A percentile compares a stretch with the other conserved stretches of the same genome.
These are phyloP conservation scores for Magnusiomyces paraingens DNA, from an alignment of 1,139 yeast species.

Conservation along the genomic window DNA sequence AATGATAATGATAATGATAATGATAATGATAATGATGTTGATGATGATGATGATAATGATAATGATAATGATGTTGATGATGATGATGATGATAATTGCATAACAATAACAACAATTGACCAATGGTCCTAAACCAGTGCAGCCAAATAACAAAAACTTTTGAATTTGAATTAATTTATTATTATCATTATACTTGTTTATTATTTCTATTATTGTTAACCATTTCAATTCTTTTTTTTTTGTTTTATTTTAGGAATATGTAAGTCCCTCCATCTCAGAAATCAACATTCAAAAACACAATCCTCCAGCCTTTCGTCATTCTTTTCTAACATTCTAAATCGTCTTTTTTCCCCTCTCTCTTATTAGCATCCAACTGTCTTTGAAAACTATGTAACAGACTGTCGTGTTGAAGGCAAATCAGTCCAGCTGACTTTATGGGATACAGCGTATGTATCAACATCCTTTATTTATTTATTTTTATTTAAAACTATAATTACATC, in stretches of 20 bases:
- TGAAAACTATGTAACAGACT: slow-evolving; percentile 89
- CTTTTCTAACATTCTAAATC: no score
- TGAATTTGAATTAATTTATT: neutral
- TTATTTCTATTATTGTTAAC: neutral
- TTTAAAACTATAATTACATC: no score
- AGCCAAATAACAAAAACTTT: no score
- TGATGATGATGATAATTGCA: neutral
- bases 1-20: no score
- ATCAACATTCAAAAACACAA: neutral
- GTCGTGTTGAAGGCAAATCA: slow-evolving; percentile 86
- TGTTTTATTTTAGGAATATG: slow-evolving; percentile 16
- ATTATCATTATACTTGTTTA: neutral
- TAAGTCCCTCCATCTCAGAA: slow-evolving; percentile 9
- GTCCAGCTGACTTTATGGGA: slow-evolving; percentile 92
- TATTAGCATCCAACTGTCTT: slow-evolving; percentile 86
- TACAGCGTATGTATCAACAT: slow-evolving; percentile 49
- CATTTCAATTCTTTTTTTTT: neutral
- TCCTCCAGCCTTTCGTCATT: no score
- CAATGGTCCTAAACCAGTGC: no score
- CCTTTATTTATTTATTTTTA: no score
- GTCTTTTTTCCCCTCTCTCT: neutral
- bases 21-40: no score
- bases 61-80: no score
- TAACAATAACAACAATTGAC: no score
- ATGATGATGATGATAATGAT: no score